phyloP scores from a whole-genome alignment of 768 basidiomycete species.

The Phaeolepiota aurea region DNA sequence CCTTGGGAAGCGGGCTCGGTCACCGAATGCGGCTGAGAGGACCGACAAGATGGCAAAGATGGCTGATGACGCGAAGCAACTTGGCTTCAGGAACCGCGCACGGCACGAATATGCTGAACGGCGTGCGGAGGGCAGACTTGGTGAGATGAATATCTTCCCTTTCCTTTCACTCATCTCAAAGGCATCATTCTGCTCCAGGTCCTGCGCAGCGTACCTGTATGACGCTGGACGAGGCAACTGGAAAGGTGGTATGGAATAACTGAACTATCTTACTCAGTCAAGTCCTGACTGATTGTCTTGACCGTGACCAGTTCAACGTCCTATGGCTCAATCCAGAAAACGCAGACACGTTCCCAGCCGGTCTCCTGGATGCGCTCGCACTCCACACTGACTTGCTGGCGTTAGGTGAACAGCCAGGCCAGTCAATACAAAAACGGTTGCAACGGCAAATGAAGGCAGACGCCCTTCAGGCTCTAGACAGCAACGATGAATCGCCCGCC shows the following conservation, averaged over 20 bases:
- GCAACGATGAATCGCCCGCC: constrained; percentile 22
- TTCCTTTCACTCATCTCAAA: no score
- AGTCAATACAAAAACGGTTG: constrained; percentile 42
- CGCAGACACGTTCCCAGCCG: constrained; percentile 56
- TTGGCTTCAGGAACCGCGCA: constrained; percentile 62
- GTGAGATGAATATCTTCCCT: constrained; percentile 15
- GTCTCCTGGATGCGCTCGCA: constrained; percentile 49
- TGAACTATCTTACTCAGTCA: not conserved
- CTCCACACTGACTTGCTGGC: constrained; percentile 23
- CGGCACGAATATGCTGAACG: constrained; percentile 70
- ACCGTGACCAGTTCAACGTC: constrained; percentile 59
- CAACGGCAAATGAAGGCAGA: constrained; percentile 70
- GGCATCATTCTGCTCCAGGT: no score
- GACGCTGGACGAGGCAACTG: constrained; percentile 68
- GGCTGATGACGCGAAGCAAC: constrained; percentile 48
- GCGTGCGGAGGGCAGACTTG: constrained; percentile 62
- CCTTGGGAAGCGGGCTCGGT: constrained; percentile 55
- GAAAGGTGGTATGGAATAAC: constrained; percentile 44
- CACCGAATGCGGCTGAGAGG: constrained; percentile 55
- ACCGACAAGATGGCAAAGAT: constrained; percentile 73
- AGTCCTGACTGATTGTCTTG: not conserved
- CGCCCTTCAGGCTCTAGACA: constrained; percentile 44
- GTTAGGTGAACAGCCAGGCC: constrained; percentile 17
- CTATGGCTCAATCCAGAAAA: constrained; percentile 69
- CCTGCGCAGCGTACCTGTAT: constrained; percentile 69